A percentile compares a stretch with the other conserved stretches of the same genome.
These are phyloP conservation scores for Cyclotella kingstonii DNA, from an alignment of 108 stramenopile genomes.

Conservation along the genomic window DNA sequence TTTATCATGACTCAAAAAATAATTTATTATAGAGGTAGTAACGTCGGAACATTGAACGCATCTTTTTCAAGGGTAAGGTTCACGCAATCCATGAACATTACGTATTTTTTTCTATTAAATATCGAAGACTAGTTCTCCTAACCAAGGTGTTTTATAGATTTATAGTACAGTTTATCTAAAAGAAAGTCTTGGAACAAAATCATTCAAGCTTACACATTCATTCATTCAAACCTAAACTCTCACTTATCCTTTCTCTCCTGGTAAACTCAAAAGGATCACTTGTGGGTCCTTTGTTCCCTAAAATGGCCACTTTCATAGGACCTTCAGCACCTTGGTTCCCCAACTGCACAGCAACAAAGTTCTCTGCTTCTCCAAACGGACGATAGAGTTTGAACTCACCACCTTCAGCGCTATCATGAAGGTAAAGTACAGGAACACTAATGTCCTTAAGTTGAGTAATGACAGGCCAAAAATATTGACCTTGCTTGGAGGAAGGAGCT, in stretches of 20 bases:
- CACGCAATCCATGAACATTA: too few relatives aligned
- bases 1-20: too few relatives aligned
- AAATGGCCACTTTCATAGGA: slow-evolving; percentile 39
- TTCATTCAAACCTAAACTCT: neutral
- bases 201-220: neutral
- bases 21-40: too few relatives aligned
- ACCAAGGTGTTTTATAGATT: too few relatives aligned
- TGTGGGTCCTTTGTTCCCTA: neutral
- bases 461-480: slow-evolving; percentile 54
- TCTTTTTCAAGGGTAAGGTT: too few relatives aligned
- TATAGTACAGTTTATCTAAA: neutral
- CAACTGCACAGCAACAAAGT: slow-evolving; percentile 45
- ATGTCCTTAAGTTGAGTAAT: slow-evolving; percentile 38
- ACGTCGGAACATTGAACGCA: too few relatives aligned
- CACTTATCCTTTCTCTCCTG: slow-evolving; percentile 20
- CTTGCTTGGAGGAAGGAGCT: slow-evolving; percentile 47
- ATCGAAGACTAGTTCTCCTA: too few relatives aligned
- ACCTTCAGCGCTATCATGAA: slow-evolving; percentile 61
- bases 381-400: slow-evolving; percentile 33
- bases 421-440: slow-evolving; percentile 56
- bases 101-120: too few relatives aligned
- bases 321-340: slow-evolving; percentile 38
- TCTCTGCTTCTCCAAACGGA: slow-evolving; percentile 41
- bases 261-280: slow-evolving; percentile 28
- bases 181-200: neutral